Conservation (phyloP, 768 basidiomycete species). For the Mycena epipterygia region DNA sequence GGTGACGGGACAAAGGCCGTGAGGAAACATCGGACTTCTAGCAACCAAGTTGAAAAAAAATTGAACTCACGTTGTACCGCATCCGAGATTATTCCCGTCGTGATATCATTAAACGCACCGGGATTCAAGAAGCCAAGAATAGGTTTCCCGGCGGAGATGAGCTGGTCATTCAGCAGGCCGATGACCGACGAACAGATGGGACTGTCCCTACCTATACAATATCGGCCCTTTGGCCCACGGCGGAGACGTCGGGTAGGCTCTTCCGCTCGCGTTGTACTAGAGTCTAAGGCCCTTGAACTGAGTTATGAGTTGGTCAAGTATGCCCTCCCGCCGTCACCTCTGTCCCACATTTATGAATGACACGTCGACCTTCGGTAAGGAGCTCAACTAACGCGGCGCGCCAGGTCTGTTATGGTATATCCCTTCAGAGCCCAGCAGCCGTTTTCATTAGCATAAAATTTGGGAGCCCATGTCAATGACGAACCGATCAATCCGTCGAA, state of each 20-base stretch:
- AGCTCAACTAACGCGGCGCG: background rate
- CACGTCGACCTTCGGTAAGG: too few species aligned
- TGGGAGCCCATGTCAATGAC: too few species aligned
- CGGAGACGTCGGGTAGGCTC: slow-evolving; percentile 45
- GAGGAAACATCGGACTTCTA: slow-evolving; percentile 26
- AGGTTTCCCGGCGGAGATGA: slow-evolving; percentile 47
- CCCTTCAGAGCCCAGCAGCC: too few species aligned
- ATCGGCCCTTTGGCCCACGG: slow-evolving; percentile 34
- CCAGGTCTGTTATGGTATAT: too few species aligned
- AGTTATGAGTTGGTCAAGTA: slow-evolving; percentile 34
- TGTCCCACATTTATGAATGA: background rate
- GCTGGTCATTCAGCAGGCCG: slow-evolving; percentile 61
- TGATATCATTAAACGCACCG: slow-evolving; percentile 56
- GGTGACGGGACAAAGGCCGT: slow-evolving; percentile 53
- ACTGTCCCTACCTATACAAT: slow-evolving; percentile 40
- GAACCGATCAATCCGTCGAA: too few species aligned
- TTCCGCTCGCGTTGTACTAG: slow-evolving; percentile 27
- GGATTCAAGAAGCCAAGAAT: slow-evolving; percentile 43
- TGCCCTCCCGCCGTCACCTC: slow-evolving; percentile 19
- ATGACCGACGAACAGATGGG: slow-evolving; percentile 61
- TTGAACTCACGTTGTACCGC: slow-evolving; percentile 53
- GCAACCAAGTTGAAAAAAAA: background rate
- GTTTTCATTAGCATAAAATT: too few species aligned
- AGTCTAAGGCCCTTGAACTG: slow-evolving; percentile 18
- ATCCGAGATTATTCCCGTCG: slow-evolving; percentile 59